These are phyloP conservation scores for Eimeria necatrix DNA, from an alignment of 169 alveolate genomes.

Conservation along the genomic window DNA sequence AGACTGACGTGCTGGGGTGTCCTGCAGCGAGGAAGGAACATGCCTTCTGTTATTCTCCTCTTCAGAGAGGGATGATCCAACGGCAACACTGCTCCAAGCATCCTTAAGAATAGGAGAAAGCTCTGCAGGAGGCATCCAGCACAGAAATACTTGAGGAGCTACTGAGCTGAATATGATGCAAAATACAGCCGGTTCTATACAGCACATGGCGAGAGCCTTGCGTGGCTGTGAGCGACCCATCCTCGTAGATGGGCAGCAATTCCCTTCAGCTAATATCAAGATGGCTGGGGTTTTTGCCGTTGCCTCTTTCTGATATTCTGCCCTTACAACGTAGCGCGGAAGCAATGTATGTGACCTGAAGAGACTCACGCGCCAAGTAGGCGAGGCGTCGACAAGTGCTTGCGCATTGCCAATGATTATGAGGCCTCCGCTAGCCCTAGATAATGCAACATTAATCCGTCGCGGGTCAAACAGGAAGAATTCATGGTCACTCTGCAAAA, in stretches of 20 bases:
- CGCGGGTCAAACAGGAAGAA: conserved; percentile 66
- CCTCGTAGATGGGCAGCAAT: too few relatives aligned
- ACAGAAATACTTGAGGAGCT: too few relatives aligned
- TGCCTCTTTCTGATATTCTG: too few relatives aligned
- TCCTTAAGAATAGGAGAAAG: conserved; percentile 47
- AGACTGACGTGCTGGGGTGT: not conserved
- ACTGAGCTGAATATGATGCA: too few relatives aligned
- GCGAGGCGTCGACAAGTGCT: conserved; percentile 67
- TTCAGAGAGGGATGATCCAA: conserved; percentile 72
- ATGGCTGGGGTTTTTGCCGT: too few relatives aligned
- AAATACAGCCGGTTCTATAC: too few relatives aligned
- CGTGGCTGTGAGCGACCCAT: too few relatives aligned
- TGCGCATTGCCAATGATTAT: conserved; percentile 55
- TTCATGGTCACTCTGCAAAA: conserved; percentile 30
- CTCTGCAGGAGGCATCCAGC: conserved; percentile 11
- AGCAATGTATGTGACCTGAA: not conserved
- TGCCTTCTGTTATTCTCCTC: not conserved
- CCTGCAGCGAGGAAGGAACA: conserved; percentile 56
- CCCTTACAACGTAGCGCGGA: not conserved
- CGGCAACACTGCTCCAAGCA: conserved; percentile 69
- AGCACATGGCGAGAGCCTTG: too few relatives aligned
- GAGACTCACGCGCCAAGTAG: conserved; percentile 60
- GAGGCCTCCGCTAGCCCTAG: conserved; percentile 75
- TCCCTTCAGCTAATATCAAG: too few relatives aligned
- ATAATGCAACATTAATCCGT: conserved; percentile 69